Evolutionary conservation across 495 filamentous ascomycete species (phyloP).

Genomic region (Tetracladium marchalianum): DNA sequence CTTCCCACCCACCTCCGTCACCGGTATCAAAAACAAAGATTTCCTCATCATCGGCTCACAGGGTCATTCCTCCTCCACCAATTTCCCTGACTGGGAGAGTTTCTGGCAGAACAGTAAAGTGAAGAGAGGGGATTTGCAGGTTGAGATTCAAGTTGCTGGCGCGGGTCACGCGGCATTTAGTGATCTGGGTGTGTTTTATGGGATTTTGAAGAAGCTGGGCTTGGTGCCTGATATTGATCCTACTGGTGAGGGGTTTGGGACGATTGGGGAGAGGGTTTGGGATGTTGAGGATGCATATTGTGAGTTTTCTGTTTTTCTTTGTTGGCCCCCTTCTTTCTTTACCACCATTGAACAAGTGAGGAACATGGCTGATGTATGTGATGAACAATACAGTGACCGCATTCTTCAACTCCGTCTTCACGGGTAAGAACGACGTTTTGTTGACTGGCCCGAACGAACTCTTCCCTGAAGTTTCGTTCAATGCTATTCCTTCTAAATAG

Average conservation of each 20-base stretch:
- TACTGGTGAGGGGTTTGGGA: background rate
- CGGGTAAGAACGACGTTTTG: conserved; percentile 1
- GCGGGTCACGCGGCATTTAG: background rate
- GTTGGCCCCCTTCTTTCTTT: too few species aligned
- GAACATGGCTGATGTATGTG: background rate
- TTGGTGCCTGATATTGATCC: background rate
- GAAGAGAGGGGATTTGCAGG: background rate
- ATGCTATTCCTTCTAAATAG: too few species aligned
- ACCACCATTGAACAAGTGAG: too few species aligned
- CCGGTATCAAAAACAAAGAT: background rate
- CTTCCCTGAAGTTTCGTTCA: conserved; percentile 5
- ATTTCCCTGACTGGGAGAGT: background rate
- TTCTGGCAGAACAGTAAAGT: conserved; percentile 1
- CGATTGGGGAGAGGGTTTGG: conserved; percentile 2
- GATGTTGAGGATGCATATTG: conserved; percentile 3
- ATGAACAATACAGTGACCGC: background rate
- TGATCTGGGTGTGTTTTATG: background rate
- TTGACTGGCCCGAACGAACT: conserved; percentile 2
- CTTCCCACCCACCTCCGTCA: background rate
- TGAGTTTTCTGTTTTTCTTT: too few species aligned
- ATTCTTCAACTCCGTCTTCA: conserved; percentile 4
- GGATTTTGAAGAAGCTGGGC: background rate
- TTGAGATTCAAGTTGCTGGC: background rate
- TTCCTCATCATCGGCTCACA: background rate
- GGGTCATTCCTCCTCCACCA: conserved; percentile 1